Base-by-base conservation (phyloP, 495 filamentous ascomycete genomes). In the Penicillium roqueforti region DNA sequence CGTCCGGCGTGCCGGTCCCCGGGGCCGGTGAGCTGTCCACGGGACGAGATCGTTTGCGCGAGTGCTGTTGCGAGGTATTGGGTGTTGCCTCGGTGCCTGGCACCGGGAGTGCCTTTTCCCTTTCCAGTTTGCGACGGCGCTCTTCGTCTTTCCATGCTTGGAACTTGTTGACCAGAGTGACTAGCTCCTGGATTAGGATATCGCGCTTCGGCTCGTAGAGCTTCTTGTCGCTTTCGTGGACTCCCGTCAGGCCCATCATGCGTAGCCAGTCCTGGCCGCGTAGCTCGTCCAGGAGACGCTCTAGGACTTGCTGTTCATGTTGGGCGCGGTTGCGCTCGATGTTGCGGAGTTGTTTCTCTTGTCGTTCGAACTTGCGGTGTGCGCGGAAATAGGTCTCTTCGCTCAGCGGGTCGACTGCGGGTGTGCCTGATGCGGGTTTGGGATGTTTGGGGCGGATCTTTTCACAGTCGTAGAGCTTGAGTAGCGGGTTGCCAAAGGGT, bases 201-300 rank as follows among this genome's bases (percentile, higher is more conserved):
- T 85, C 78, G 26, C 92, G 82, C 52, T 95, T 92, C 32, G 87
- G 86, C 64, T 96, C 91, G 68, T 88, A 96, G 39, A 83, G 82
- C 61, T 87, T 93, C 72, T 86, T 89, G 51, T 87, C 87, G 43
- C 79, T 79, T 57, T 95, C 92, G 8, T 91, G 90, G 20, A 91
- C 82, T 10, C 88, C 87, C 45, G 82, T 88, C 40, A 97, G 85
- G n/a, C 93, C 93, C 85, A 99, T 92, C 2, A 89, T 79, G 50
- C 88, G 86, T 51, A 97, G 75, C 93, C 93, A 99, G 64, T 97
- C 93, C 34, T 83, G 86, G n/a, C 92, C 84, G 63, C 87, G 85
- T 4, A 99, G 79, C 36, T 89, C 90, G 42, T 93, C 90, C 34
- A 97, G 80, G 34, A 96, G 76, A 7, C 91, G 81, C 48, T 93